Conservation (phyloP, 352 stramenopile species). For the Phytopythium litorale region DNA sequence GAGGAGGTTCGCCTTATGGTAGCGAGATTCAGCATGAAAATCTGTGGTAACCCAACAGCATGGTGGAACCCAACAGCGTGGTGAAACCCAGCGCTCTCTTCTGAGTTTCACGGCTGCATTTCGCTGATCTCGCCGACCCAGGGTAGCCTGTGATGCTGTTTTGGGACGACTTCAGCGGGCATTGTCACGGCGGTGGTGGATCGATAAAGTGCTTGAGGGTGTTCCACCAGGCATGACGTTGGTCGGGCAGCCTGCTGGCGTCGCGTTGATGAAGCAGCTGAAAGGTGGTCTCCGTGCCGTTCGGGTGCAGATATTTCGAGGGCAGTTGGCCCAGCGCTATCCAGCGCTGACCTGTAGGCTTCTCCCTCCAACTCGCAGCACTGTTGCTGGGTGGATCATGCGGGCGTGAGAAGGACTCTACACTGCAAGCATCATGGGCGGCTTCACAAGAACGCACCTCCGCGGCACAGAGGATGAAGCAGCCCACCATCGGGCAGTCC, state of each 20-base stretch:
- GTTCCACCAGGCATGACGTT: conserved; percentile 8
- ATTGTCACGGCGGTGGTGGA: conserved; percentile 18
- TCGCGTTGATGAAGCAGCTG: conserved; percentile 17
- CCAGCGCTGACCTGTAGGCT: neutral
- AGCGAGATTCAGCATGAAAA: conserved; percentile 1
- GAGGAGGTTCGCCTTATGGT: conserved; percentile 12
- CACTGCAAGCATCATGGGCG: neutral
- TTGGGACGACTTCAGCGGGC: conserved; percentile 19
- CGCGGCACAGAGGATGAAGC: no score
- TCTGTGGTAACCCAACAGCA: conserved; percentile 20
- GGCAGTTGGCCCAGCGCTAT: neutral
- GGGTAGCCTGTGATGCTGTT: conserved; percentile 14
- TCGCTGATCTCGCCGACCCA: neutral
- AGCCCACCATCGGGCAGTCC: no score
- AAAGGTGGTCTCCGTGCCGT: conserved; percentile 7
- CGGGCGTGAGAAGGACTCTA: conserved; percentile 1
- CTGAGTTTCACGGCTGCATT: conserved; percentile 14
- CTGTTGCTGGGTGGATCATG: conserved; percentile 6
- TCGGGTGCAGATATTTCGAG: conserved; percentile 6
- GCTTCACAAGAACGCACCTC: conserved; percentile 6
- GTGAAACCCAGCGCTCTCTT: conserved; percentile 7
- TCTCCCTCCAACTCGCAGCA: neutral
- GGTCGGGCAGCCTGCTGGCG: conserved; percentile 15
- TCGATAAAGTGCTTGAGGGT: conserved; percentile 10
- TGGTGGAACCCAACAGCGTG: conserved; percentile 20